Percentiles rank a stretch among this genome's conserved stretches.
These are phyloP conservation scores for Polyplosphaeria fusca DNA, from an alignment of 495 filamentous ascomycete species.

Conservation along the genomic window DNA sequence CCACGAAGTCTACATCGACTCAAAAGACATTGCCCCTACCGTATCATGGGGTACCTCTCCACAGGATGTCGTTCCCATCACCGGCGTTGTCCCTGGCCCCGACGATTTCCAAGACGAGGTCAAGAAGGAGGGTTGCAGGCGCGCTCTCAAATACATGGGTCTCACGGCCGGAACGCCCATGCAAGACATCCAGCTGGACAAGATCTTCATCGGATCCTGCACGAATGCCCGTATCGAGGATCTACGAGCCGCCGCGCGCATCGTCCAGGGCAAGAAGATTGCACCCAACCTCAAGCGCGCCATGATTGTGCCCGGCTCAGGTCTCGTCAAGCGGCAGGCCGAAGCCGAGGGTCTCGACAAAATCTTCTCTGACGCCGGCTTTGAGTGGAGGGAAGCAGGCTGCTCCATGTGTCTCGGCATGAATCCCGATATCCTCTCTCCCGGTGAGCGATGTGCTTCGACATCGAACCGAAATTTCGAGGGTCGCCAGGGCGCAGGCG, in stretches of 20 bases:
- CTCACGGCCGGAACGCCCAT: constrained; percentile 78
- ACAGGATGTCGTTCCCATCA: constrained; percentile 93
- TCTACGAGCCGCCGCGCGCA: constrained; percentile 78
- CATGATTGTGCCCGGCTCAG: constrained; percentile 94
- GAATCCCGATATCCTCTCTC: constrained; percentile 97
- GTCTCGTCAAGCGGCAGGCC: constrained; percentile 88
- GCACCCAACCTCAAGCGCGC: constrained; percentile 86
- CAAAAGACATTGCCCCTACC: constrained; percentile 88
- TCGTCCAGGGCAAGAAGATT: constrained; percentile 82
- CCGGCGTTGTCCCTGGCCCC: constrained; percentile 81
- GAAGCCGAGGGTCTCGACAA: constrained; percentile 89
- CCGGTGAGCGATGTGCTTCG: constrained; percentile 87
- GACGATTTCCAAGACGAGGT: constrained; percentile 74
- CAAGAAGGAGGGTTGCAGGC: constrained; percentile 72
- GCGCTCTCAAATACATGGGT: constrained; percentile 95
- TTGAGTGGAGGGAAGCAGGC: constrained; percentile 97
- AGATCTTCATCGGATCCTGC: constrained; percentile 97
- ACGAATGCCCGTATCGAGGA: constrained; percentile 97
- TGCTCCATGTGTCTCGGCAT: constrained; percentile 99
- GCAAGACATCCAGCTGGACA: constrained; percentile 87
- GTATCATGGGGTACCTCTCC: constrained; percentile 97
- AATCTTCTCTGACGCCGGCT: constrained; percentile 87
- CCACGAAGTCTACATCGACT: constrained; percentile 78
- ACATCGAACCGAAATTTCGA: constrained; percentile 98
- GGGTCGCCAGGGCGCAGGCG: constrained; percentile 89